phyloP scores from a whole-genome alignment of 768 basidiomycete genomes.

The Megacollybia marginata region DNA sequence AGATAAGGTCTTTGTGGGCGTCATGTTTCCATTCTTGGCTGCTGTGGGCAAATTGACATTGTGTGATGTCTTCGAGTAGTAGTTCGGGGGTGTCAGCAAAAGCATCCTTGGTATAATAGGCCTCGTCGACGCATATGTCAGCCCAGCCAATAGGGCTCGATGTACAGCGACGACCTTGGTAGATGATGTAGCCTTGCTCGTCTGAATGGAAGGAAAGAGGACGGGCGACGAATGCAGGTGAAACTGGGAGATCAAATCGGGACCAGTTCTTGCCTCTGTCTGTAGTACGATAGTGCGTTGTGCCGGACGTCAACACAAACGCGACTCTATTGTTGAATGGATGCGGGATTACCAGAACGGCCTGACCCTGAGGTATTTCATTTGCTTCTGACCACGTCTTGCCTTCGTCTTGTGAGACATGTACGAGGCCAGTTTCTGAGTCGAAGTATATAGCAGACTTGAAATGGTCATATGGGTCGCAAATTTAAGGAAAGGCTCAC shows the following conservation, averaged over 20 bases:
- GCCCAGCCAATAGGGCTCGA: slow-evolving; percentile 41
- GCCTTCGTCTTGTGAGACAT: slow-evolving; percentile 84
- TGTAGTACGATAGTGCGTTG: slow-evolving; percentile 78
- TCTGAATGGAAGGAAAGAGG: slow-evolving; percentile 89
- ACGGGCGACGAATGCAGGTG: slow-evolving; percentile 47
- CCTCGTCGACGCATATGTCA: slow-evolving; percentile 65
- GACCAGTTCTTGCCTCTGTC: slow-evolving; percentile 89
- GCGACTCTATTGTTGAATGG: slow-evolving; percentile 67
- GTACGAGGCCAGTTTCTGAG: slow-evolving; percentile 54
- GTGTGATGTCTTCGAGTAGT: slow-evolving; percentile 63
- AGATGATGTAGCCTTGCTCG: slow-evolving; percentile 71
- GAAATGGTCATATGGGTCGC: slow-evolving; percentile 2
- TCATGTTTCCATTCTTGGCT: slow-evolving; percentile 76
- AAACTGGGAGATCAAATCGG: slow-evolving; percentile 58
- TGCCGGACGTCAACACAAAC: slow-evolving; percentile 73
- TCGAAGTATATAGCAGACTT: slow-evolving; percentile 78
- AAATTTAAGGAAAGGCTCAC: slow-evolving; percentile 37
- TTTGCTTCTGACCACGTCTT: slow-evolving; percentile 50
- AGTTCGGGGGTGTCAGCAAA: slow-evolving; percentile 55
- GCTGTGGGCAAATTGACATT: slow-evolving; percentile 88
- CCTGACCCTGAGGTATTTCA: slow-evolving; percentile 48
- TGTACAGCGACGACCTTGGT: slow-evolving; percentile 63
- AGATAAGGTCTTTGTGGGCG: slow-evolving; percentile 69
- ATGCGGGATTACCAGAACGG: slow-evolving; percentile 75
- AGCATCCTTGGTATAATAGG: slow-evolving; percentile 82